Conservation (phyloP, 192 early-diverging fungal genomes). For the Coemansia sp. region DNA sequence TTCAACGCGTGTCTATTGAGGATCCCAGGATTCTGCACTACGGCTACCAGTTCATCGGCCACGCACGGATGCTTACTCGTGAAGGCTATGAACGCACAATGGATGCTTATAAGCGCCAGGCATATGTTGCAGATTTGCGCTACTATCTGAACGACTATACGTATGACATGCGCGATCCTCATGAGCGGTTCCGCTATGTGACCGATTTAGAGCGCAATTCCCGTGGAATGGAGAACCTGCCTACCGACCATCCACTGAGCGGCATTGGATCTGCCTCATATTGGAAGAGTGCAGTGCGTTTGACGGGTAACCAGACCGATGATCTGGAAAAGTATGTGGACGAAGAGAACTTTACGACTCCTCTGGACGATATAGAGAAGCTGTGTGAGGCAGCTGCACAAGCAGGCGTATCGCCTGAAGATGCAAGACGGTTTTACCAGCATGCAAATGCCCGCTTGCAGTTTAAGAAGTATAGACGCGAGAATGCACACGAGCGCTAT, state of each 20-base stretch:
- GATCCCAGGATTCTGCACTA: slow-evolving; percentile 7
- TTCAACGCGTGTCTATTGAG: not conserved
- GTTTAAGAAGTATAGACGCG: not conserved
- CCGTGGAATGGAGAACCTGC: slow-evolving; percentile 5
- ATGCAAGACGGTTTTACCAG: slow-evolving; percentile 26
- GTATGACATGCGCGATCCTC: slow-evolving; percentile 21
- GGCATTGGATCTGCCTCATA: slow-evolving; percentile 16
- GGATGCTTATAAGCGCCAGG: slow-evolving; percentile 2
- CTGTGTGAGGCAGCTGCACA: slow-evolving; percentile 16
- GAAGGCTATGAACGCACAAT: slow-evolving; percentile 11
- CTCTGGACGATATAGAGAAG: slow-evolving; percentile 9
- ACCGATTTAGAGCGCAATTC: slow-evolving; percentile 17
- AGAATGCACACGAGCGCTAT: not conserved
- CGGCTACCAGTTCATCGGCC: slow-evolving; percentile 37
- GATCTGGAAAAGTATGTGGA: slow-evolving; percentile 19
- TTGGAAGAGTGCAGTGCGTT: slow-evolving; percentile 15
- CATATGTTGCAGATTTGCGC: not conserved
- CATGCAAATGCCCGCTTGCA: slow-evolving; percentile 5
- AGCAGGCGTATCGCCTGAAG: slow-evolving; percentile 22
- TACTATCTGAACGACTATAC: slow-evolving; percentile 15
- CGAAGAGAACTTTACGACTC: slow-evolving; percentile 1
- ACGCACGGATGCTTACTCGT: slow-evolving; percentile 22
- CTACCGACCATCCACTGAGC: slow-evolving; percentile 8
- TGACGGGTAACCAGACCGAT: slow-evolving; percentile 8
- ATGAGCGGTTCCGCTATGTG: slow-evolving; percentile 15